These are phyloP conservation scores for Citrus sinensis DNA, from an alignment of 345 rosid species.

Conservation along the genomic window DNA sequence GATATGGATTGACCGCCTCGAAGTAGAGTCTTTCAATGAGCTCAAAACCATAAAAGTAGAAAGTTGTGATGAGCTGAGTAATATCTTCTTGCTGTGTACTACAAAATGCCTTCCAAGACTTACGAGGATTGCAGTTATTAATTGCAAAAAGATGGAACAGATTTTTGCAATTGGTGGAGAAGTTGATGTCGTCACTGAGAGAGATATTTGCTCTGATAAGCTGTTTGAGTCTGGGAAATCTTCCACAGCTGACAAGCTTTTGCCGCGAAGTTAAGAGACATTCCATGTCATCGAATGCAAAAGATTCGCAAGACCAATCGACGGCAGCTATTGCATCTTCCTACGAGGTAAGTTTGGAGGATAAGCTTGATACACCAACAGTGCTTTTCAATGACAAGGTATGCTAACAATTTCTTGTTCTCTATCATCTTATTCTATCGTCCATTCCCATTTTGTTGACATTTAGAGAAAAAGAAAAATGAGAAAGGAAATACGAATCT, in stretches of 20 bases:
- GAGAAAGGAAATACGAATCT: too few relatives aligned
- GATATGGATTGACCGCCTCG: background rate
- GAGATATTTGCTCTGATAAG: slow-evolving; percentile 4
- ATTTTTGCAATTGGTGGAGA: slow-evolving; percentile 7
- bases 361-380: background rate
- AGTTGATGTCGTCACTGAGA: background rate
- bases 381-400: background rate
- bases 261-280: background rate
- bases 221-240: background rate
- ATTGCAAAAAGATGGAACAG: slow-evolving; percentile 8
- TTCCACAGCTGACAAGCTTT: background rate
- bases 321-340: background rate
- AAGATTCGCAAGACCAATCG: too few relatives aligned
- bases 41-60: slow-evolving; percentile 3
- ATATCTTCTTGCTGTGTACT: slow-evolving; percentile 4
- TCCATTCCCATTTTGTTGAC: too few relatives aligned
- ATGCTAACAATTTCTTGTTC: background rate
- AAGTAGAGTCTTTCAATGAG: background rate
- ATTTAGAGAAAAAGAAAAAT: too few relatives aligned
- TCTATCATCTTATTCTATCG: background rate
- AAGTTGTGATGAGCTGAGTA: background rate
- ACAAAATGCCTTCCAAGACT: background rate
- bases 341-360: background rate
- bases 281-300: too few relatives aligned
- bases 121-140: too few relatives aligned